phyloP scores from a whole-genome alignment of 2,329 filamentous ascomycete species.

The Penicillium psychrosexuale region DNA sequence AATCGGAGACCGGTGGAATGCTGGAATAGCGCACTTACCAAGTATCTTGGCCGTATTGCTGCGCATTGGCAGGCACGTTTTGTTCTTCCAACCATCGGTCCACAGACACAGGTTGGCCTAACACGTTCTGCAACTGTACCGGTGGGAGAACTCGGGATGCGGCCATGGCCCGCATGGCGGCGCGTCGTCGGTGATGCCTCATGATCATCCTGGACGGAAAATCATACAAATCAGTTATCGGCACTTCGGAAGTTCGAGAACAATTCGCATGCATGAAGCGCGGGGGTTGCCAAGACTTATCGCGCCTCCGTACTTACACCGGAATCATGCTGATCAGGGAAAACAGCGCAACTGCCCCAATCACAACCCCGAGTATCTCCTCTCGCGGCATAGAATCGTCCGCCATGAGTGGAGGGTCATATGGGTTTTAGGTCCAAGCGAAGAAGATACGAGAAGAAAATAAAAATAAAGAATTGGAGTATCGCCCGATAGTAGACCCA shows the following conservation, averaged over 20 bases:
- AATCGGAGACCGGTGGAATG: not conserved
- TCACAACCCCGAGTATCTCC: constrained; percentile 30
- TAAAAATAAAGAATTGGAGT: constrained; percentile 1
- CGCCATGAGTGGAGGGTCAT: constrained; percentile 22
- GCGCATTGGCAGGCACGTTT: constrained; percentile 13
- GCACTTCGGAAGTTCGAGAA: constrained; percentile 11
- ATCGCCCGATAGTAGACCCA: constrained; percentile 11
- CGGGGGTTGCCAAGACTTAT: constrained; percentile 11
- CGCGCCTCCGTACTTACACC: constrained; percentile 24
- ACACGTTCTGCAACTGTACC: constrained; percentile 10
- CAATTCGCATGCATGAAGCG: constrained; percentile 14
- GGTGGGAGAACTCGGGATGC: not conserved
- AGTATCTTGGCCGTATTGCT: constrained; percentile 25
- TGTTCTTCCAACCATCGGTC: constrained; percentile 31
- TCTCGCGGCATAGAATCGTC: constrained; percentile 18
- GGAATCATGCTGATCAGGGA: constrained; percentile 29
- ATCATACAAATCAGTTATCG: constrained; percentile 1
- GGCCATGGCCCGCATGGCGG: constrained; percentile 9
- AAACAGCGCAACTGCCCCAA: constrained; percentile 31
- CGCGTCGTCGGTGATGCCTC: constrained; percentile 22
- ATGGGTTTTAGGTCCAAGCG: constrained; percentile 10
- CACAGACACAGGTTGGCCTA: constrained; percentile 19
- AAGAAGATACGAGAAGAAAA: constrained; percentile 9
- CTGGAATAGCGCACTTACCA: constrained; percentile 24
- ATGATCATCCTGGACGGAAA: constrained; percentile 20